Evolutionary conservation across 2,329 filamentous ascomycete species (phyloP).

Genomic region (Plenodomus lindquistii): DNA sequence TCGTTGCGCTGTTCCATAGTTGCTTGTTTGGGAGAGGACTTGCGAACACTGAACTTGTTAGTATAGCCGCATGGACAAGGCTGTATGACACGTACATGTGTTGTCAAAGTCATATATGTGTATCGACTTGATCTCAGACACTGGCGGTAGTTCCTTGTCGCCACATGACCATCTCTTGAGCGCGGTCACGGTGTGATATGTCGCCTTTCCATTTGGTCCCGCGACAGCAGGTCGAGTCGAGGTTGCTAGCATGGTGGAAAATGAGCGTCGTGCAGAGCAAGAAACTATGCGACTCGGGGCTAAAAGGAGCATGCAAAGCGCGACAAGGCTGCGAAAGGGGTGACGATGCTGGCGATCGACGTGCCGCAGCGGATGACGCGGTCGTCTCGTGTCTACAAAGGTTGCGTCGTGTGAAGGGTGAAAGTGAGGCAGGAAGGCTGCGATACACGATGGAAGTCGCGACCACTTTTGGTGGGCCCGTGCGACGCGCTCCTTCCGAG

Average conservation of each 20-base stretch:
- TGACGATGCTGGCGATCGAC: neutral
- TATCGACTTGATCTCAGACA: constrained; percentile 73
- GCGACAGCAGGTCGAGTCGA: constrained; percentile 36
- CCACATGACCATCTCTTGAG: constrained; percentile 83
- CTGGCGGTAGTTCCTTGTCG: constrained; percentile 71
- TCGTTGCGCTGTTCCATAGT: constrained; percentile 79
- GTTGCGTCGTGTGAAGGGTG: constrained; percentile 1
- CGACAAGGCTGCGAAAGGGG: neutral
- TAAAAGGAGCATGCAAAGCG: constrained; percentile 29
- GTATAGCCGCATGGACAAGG: neutral
- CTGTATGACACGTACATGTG: constrained; percentile 64
- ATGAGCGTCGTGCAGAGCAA: constrained; percentile 21
- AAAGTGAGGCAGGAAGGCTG: constrained; percentile 2
- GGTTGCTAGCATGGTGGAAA: constrained; percentile 37
- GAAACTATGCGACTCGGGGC: constrained; percentile 21
- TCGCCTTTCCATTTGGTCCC: constrained; percentile 30
- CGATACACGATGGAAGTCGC: constrained; percentile 12
- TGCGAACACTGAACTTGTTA: constrained; percentile 69
- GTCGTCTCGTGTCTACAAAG: neutral
- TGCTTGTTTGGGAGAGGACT: constrained; percentile 87
- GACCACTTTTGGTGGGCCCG: constrained; percentile 19
- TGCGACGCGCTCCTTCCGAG: constrained; percentile 15
- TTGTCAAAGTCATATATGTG: constrained; percentile 99
- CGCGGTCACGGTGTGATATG: constrained; percentile 66
- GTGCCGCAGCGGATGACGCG: constrained; percentile 1